Conservation (phyloP, 345 rosid species). For the Boechera retrofracta region DNA sequence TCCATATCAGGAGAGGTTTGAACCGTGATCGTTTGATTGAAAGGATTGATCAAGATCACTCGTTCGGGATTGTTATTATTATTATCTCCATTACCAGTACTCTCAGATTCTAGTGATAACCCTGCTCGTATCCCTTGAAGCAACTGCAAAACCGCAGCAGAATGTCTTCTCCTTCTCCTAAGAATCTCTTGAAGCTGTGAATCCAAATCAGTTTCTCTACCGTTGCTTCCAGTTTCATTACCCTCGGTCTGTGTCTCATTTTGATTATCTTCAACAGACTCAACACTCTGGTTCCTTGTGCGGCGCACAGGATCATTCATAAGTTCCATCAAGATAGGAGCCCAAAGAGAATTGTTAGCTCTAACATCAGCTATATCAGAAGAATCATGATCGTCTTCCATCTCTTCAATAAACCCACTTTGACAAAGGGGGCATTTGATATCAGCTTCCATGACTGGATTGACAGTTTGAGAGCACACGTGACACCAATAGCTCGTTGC, state of each 20-base stretch:
- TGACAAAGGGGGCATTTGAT: conserved; percentile 67
- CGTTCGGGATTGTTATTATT: conserved; percentile 20
- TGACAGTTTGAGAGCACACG: conserved; percentile 60
- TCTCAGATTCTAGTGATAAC: conserved; percentile 59
- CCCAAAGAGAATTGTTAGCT: conserved; percentile 60
- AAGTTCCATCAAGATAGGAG: conserved; percentile 79
- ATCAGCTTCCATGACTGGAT: conserved; percentile 52
- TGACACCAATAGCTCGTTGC: conserved; percentile 51
- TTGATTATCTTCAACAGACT: conserved; percentile 41
- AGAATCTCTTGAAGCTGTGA: conserved; percentile 63
- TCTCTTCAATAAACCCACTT: conserved; percentile 64
- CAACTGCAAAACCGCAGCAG: conserved; percentile 66
- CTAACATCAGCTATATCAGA: conserved; percentile 43
- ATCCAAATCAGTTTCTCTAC: conserved; percentile 56
- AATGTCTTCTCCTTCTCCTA: conserved; percentile 69
- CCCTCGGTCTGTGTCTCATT: conserved; percentile 36
- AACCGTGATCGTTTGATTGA: conserved; percentile 55
- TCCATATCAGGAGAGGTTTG: conserved; percentile 58
- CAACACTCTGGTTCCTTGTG: conserved; percentile 52
- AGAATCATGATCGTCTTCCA: conserved; percentile 32
- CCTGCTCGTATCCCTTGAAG: conserved; percentile 77
- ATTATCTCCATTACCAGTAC: conserved; percentile 39
- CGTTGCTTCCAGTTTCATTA: conserved; percentile 25
- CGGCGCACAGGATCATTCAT: conserved; percentile 57
- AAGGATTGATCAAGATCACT: conserved; percentile 56